Evolutionary conservation across 2,329 filamentous ascomycete genomes (phyloP).

Genomic region (Trichoderma koningiopsis): DNA sequence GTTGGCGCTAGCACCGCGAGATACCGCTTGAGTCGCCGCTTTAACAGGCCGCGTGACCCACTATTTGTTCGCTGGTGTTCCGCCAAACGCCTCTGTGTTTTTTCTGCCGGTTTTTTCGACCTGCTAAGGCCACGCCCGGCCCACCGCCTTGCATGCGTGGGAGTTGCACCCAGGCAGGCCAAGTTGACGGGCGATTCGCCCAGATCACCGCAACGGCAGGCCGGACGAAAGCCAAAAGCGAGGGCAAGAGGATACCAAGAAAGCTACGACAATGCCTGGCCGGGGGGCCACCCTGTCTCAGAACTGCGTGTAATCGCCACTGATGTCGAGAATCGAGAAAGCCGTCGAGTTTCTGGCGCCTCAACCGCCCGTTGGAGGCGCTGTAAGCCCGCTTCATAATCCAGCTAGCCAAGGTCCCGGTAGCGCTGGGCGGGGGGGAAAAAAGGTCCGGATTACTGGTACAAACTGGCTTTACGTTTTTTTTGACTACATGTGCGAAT

Average conservation of each 20-base stretch:
- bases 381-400: neutral
- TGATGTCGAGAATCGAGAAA: neutral
- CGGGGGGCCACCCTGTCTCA: neutral
- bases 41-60: constrained; percentile 19
- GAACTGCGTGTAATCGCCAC: neutral
- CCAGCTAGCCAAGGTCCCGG: constrained; percentile 8
- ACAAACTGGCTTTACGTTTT: neutral
- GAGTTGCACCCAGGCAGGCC: neutral
- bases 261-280: neutral
- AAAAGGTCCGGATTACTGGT: constrained; percentile 16
- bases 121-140: constrained; percentile 2
- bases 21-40: constrained; percentile 15
- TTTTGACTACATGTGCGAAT: neutral
- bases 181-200: constrained; percentile 15
- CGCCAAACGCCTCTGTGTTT: neutral
- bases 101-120: constrained; percentile 19
- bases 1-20: constrained; percentile 14
- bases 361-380: constrained; percentile 12
- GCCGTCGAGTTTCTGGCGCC: neutral
- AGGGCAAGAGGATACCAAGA: neutral
- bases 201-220: neutral
- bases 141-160: neutral
- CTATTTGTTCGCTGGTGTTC: neutral
- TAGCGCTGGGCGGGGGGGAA: neutral
- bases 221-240: neutral